Evolutionary conservation across 2,329 filamentous ascomycete genomes (phyloP), one percentile per base, ranked within the genome.

Genomic region (Bipolaris oryzae): DNA sequence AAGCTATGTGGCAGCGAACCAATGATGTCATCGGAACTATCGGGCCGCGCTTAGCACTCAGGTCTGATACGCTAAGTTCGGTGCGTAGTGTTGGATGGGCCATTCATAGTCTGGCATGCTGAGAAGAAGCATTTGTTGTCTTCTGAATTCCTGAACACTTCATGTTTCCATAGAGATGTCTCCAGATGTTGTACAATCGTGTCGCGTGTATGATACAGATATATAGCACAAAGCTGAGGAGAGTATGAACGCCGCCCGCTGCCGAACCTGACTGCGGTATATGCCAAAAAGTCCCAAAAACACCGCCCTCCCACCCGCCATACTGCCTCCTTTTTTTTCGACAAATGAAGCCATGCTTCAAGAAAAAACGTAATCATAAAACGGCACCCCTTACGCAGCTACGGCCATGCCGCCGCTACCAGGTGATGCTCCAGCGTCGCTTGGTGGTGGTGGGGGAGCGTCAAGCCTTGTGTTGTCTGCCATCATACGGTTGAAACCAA

Each of bases 401-500:
- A 71, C 55, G 16, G 69, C 64, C 56, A 68, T 61, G 47, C 62
- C 58, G 28, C 60, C 60, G 50, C 61, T 62, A 35, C 64, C 55
- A 2, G 61, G 51, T 41, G 66, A 58, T 53, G 61, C 58, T 34
- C 66, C 63, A 38, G 58, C 63, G 53, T 68, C 67, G 50, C 56
- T 70, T 59, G 78, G 77, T 28, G 79, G 80, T 52, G 79, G 78
- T 38, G 80, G 79, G 10, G 80, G 81, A 16, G 79, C 68, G 62
- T 96, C 92, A 68, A 96, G 81, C 80, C 89, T 89, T 63, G 92
- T 96, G 76, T 89, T 89, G 62, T 92, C 90, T 34, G 93, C 91
- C 85, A 96, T 90, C 89, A 96, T 92, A 77, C 93, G 89, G 78
- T 92, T 90, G 81, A 97, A 94, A 7, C 91, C 93, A 74, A 99